phyloP scores from a whole-genome alignment of 257 asterid genomes.

The Petunia axillaris region DNA sequence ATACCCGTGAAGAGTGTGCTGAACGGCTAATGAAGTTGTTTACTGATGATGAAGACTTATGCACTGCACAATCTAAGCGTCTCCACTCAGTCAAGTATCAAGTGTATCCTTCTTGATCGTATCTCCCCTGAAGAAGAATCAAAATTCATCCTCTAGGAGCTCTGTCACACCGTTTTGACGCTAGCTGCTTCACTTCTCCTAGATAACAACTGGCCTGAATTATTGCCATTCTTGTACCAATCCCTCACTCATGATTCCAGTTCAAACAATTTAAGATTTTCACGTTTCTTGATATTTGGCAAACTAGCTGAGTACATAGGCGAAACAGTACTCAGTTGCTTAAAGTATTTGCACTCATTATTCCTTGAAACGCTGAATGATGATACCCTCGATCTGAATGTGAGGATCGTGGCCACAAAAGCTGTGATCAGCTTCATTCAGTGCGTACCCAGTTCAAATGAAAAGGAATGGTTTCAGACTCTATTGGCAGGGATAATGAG shows the following conservation, averaged over 20 bases:
- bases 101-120: constrained; percentile 52
- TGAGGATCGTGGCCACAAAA: constrained; percentile 79
- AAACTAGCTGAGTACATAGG: constrained; percentile 82
- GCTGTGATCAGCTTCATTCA: constrained; percentile 89
- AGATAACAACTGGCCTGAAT: constrained; percentile 71
- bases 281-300: constrained; percentile 74
- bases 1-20: constrained; percentile 78
- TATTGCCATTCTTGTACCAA: constrained; percentile 50
- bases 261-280: constrained; percentile 60
- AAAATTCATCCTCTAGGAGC: constrained; percentile 40
- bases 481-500: constrained; percentile 36
- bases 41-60: constrained; percentile 56
- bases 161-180: constrained; percentile 54
- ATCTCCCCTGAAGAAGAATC: constrained; percentile 57
- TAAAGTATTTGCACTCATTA: constrained; percentile 77
- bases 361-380: constrained; percentile 34
- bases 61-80: constrained; percentile 52
- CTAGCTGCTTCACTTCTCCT: constrained; percentile 79
- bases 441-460: constrained; percentile 67
- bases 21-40: constrained; percentile 76
- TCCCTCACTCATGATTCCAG: constrained; percentile 67
- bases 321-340: constrained; percentile 61
- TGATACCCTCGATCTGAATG: constrained; percentile 54
- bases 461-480: constrained; percentile 29
- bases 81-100: constrained; percentile 55